These are phyloP conservation scores for Phialophora verrucosa DNA, from an alignment of 2,329 filamentous ascomycete genomes.

Conservation along the genomic window DNA sequence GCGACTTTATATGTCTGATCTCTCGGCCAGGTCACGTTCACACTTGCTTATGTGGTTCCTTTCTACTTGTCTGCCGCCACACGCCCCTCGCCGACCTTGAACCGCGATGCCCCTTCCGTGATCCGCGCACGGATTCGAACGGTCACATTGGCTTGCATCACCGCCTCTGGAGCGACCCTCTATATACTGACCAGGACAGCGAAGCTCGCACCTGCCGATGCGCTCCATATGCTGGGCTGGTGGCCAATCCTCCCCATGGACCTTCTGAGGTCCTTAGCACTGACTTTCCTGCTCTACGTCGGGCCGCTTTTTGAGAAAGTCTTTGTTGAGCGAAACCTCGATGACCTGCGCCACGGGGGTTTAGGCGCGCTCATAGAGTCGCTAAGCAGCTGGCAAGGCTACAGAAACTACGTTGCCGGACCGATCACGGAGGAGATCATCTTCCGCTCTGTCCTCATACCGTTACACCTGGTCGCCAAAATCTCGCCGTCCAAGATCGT, in stretches of 20 bases:
- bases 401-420: slow-evolving; percentile 85
- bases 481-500: slow-evolving; percentile 65
- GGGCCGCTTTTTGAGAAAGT: slow-evolving; percentile 83
- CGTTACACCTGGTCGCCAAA: slow-evolving; percentile 76
- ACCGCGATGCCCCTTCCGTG: slow-evolving; percentile 85
- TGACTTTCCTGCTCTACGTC: slow-evolving; percentile 79
- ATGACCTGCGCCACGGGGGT: slow-evolving; percentile 61
- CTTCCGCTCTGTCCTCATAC: slow-evolving; percentile 85
- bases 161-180: slow-evolving; percentile 71
- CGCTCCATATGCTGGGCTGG: slow-evolving; percentile 75
- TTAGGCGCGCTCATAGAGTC: slow-evolving; percentile 61
- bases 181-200: slow-evolving; percentile 66
- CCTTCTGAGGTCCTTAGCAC: slow-evolving; percentile 65
- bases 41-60: slow-evolving; percentile 85
- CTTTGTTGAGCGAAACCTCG: slow-evolving; percentile 67
- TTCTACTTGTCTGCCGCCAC: slow-evolving; percentile 84
- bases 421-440: slow-evolving; percentile 92
- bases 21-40: slow-evolving; percentile 68
- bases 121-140: slow-evolving; percentile 85
- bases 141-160: slow-evolving; percentile 75
- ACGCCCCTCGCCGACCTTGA: slow-evolving; percentile 76
- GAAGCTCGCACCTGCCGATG: slow-evolving; percentile 57
- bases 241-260: slow-evolving; percentile 76
- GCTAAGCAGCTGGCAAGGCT: slow-evolving; percentile 76
- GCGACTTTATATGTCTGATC: slow-evolving; percentile 13